phyloP scores from a whole-genome alignment of 2,329 filamentous ascomycete species.

The Aspergillus nomiae region DNA sequence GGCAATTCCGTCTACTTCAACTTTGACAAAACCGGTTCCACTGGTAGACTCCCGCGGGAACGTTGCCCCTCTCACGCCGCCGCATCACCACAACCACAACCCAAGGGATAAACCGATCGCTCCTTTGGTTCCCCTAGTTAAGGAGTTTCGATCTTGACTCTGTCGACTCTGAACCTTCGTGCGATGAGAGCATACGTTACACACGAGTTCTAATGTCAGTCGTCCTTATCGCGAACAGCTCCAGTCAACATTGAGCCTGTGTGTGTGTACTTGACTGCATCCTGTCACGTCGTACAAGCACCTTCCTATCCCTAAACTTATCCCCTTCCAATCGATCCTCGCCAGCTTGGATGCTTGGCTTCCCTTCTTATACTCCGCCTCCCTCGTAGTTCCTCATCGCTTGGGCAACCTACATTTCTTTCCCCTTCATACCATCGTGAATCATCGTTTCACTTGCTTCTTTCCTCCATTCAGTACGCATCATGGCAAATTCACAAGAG shows the following conservation, averaged over 20 bases:
- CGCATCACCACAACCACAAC: constrained; percentile 5
- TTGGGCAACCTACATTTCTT: neutral
- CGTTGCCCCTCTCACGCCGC: constrained; percentile 18
- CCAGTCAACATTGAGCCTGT: constrained; percentile 14
- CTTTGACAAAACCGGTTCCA: constrained; percentile 5
- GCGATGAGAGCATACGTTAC: constrained; percentile 24
- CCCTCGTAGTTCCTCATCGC: neutral
- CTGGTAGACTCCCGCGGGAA: constrained; percentile 15
- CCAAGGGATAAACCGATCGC: constrained; percentile 20
- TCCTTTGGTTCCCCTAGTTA: constrained; percentile 18
- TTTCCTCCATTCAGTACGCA: neutral
- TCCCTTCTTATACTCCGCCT: neutral
- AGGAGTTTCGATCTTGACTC: constrained; percentile 7
- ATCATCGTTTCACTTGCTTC: neutral
- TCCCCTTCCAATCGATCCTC: constrained; percentile 10
- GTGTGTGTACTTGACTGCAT: constrained; percentile 13
- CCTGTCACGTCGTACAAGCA: constrained; percentile 24
- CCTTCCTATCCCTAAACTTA: constrained; percentile 1
- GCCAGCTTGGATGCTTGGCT: constrained; percentile 10
- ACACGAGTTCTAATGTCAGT: constrained; percentile 23
- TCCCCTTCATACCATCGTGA: neutral
- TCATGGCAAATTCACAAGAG: constrained; percentile 22
- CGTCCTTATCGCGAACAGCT: constrained; percentile 21
- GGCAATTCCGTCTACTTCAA: neutral
- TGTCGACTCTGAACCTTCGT: constrained; percentile 20